Base-by-base conservation (phyloP, 2,329 filamentous ascomycete species). In the Aureobasidium musti region DNA sequence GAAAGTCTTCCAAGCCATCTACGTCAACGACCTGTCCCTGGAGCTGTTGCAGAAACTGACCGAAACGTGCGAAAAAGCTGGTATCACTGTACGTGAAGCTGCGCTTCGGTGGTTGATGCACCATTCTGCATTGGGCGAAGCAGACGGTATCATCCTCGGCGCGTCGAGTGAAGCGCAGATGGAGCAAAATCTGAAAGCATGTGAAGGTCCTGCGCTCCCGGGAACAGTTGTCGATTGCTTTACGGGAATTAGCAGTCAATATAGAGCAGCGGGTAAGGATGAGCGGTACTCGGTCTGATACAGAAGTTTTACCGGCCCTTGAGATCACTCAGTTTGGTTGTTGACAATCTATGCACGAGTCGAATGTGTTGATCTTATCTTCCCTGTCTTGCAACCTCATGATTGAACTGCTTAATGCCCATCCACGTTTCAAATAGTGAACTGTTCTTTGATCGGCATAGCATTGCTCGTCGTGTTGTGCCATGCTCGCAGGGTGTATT, bases 61-160 rank as follows among this genome's bases (percentile, higher is more conserved):
- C 43, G 67, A 72, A 2, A 71, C 72, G 28, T 74, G 75, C 5
- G 70, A 72, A 66, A 78, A 78, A 68, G 74, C 80, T 67, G 74
- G 74, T 1, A 11, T 84, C 33, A 78, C 77, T 0, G 70, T 79
- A 65, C 75, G 77, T 2, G 80, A 82, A 67, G 75, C 77, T 53
- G 79, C 81, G 1, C 67, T 84, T 67, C 70, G 82, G 26, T 84
- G 81, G 81, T 70, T 79, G 26, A 72, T 74, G 14, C 77, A 83
- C 72, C 81, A 84, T 69, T 81, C 77, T 43, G 71, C 70, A 7
- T 54, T 66, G 17, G 68, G 73, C 10, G 54, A 70, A 5, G 73
- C 73, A 0, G 79, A 81, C 72, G 76, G 70, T 2, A 69, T 81
- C 10, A 79, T 80, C 59, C 71, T 81, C 7, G 79, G 79, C 2